Evolutionary conservation across 805 yeast species (phyloP).

Genomic region (Ogataea saltuana): DNA sequence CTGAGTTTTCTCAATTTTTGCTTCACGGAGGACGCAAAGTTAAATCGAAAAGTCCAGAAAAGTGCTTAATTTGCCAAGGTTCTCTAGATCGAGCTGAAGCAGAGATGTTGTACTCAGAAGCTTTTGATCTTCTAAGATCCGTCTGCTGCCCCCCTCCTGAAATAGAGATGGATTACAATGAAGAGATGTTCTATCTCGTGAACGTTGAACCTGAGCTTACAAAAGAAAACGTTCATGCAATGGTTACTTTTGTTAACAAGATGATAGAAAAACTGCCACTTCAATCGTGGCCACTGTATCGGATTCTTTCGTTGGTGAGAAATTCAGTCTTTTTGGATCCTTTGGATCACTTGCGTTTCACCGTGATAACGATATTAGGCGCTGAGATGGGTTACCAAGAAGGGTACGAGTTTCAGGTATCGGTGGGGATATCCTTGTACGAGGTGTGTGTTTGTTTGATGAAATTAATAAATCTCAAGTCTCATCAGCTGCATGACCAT

Average conservation of each 20-base stretch:
- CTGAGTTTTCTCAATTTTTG: conserved; percentile 10
- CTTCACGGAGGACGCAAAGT: conserved; percentile 5
- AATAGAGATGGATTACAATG: conserved; percentile 1
- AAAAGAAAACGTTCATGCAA: not conserved
- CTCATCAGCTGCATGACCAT: not conserved
- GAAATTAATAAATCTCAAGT: conserved; percentile 1
- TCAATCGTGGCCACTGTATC: conserved; percentile 27
- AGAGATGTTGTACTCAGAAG: not conserved
- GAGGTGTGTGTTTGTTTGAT: conserved; percentile 20
- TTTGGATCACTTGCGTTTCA: conserved; percentile 15
- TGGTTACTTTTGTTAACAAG: conserved; percentile 3
- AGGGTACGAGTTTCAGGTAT: conserved; percentile 3
- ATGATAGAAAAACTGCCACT: conserved; percentile 14
- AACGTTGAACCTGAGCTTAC: conserved; percentile 6
- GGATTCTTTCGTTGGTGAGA: conserved; percentile 14
- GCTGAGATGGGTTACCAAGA: conserved; percentile 14
- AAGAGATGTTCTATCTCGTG: conserved; percentile 5
- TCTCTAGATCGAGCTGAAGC: not conserved
- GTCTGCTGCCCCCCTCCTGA: conserved; percentile 12
- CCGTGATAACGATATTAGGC: conserved; percentile 14
- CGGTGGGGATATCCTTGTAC: conserved; percentile 22
- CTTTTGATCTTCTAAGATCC: conserved; percentile 6
- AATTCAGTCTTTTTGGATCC: conserved; percentile 12
- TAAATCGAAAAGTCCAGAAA: conserved; percentile 4
- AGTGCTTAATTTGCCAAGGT: not conserved